Base-by-base conservation (phyloP, 345 rosid genomes). In the Punica granatum region DNA sequence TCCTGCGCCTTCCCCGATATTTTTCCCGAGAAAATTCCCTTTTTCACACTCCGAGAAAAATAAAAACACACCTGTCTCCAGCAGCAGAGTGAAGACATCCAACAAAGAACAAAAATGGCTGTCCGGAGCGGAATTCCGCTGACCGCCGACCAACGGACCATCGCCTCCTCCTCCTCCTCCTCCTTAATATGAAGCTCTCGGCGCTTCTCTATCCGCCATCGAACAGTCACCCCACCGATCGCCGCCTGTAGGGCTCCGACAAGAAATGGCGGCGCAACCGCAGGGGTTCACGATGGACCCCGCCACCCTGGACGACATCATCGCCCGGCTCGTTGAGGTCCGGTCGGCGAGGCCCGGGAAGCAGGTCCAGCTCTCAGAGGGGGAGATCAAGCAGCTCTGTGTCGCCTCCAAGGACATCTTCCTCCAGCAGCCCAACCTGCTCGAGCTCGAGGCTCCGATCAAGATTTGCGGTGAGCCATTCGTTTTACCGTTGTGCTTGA, bases 361-460 rank as follows among this genome's bases (percentile, higher is more conserved):
- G 79, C 98, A 88, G 74, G 98, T 90, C 36, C 97, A 89, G 85
- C 88, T 93, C 60, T 89, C 91, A 0, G 98, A 93, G 81, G 66
- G 75, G 35, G 98, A 93, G 80, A 93, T 93, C 94, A 90, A 76
- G 82, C 96, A 93, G 82, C 91, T 93, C 19, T 89, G 96, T 48
- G 74, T 71, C 31, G 81, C 90, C 35, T 85, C 98, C 6, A 76
- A 84, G 51, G 97, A 90, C n/a, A 87, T 88, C 75, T 90, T 89
- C 60, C 75, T 86, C 65, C 81, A 82, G 63, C 98, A 93, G 67
- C 94, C 98, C 65, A 89, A 86, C 78, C 72, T 93, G 84, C 92
- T 93, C 16, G 98, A 93, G 79, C 96, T 93, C 28, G 97, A 88
- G 69, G 94, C 97, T 13, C 98, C 98, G 60, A 93, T 93, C 79